Evolutionary conservation across 495 filamentous ascomycete species (phyloP), one percentile per base, ranked within the genome.

Genomic region (Hypoxylon lenormandii): DNA sequence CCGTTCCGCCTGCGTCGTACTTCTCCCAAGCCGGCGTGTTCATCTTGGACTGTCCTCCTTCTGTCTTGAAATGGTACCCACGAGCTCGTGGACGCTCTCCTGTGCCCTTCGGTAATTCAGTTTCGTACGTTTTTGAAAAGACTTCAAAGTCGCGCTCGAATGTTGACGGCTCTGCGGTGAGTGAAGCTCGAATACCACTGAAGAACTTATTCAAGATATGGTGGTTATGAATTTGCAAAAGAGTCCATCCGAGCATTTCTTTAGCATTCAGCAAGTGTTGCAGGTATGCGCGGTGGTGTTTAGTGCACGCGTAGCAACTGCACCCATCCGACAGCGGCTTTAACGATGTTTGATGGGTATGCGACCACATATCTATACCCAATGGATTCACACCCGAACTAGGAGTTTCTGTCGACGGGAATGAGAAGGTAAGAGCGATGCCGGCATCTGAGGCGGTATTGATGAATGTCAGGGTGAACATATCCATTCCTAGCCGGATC

Each of bases 191-290:
- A 4, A 96, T 81, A 0, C 81, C 81, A 0, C 81, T 74, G 75
- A 98, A 97, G 81, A 98, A 98, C 0, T 72, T 42, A 52, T 88
- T 83, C 47, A 96, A 75, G 1, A 91, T 78, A 26, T 88, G 82
- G 69, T 92, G 85, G 74, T 98, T 98, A 78, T 98, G 95, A 11
- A 96, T 83, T 75, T 97, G 94, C 22, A 98, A 80, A 12, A 98
- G 83, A 2, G 91, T 90, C 95, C 95, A 98, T 21, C 87, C 94
- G 2, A 97, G 88, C 96, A 98, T 97, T 77, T 98, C 95, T 69
- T 93, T 94, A 0, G 95, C 92, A 13, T 82, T 76, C 3, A 98
- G 84, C 4, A 98, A 84, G 74, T 98, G 96, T 61, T 92, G 89
- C 30, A 98, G 67, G 78, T 90, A 98, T 1, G 96, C 94, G 5